Evolutionary conservation across 2,329 filamentous ascomycete genomes (phyloP), one percentile per base, ranked within the genome.

Genomic region (Sporothrix phasma): DNA sequence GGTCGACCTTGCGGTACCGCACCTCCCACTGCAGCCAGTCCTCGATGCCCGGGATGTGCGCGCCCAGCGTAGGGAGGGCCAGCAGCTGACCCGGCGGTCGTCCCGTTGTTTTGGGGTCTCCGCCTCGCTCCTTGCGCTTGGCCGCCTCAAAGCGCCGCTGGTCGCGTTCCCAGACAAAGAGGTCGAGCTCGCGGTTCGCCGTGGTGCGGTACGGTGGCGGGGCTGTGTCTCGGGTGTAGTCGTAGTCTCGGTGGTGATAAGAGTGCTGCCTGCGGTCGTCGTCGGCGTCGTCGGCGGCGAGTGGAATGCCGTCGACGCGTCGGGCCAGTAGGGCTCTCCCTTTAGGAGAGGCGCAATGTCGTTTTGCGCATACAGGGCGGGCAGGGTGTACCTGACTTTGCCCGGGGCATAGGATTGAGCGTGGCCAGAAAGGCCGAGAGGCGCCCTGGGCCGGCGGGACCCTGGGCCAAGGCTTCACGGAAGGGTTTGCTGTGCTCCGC

Each of bases 351-450:
- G 67, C 53, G 71, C 68, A 8, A 76, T 65, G 49, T 81, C 73
- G 2, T 70, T 69, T 26, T 76, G 73, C 7, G 76, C 73, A 69
- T 85, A 85, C 7, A 86, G 70, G 1, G 78, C 83, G 0, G 83
- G 83, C 2, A 86, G 71, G 0, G 82, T 81, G 66, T 77, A 85
- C 13, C 83, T 76, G 15, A 80, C 76, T 70, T 85, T 85, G 0
- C 78, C 80, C 0, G 82, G 81, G 0, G 83, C 82, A 62, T 81
- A 76, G 6, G 75, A 71, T 78, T 79, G 19, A 86, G 76, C 8
- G 79, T 64, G 2, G 72, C 72, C 34, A 76, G 75, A 0, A 85
- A 73, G 1, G 49, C 29, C 43, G 34, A 10, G 7, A 31, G 39
- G 64, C 17, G 41, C 34, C 6, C 31, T 7, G 31, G 31, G 3